Conservation (phyloP, 2,329 filamentous ascomycete species). For the Scedosporium aurantiacum region DNA sequence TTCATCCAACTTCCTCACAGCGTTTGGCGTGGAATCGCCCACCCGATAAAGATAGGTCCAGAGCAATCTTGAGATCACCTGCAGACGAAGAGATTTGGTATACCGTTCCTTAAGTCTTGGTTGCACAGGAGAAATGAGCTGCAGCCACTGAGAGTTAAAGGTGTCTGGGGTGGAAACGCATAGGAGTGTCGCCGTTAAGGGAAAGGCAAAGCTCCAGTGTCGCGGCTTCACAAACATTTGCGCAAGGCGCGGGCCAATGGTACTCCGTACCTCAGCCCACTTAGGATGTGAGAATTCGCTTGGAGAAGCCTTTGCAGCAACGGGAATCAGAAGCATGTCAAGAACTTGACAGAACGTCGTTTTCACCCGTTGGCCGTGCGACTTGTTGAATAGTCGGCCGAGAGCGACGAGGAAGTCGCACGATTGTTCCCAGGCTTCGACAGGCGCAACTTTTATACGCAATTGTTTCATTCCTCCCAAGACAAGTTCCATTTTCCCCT, state of each 20-base stretch:
- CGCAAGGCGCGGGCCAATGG: constrained; percentile 65
- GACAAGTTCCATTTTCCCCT: constrained; percentile 76
- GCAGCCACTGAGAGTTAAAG: constrained; percentile 79
- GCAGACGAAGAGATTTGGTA: constrained; percentile 68
- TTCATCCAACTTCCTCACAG: constrained; percentile 76
- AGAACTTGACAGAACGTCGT: constrained; percentile 90
- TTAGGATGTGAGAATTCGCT: constrained; percentile 68
- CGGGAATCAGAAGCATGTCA: constrained; percentile 73
- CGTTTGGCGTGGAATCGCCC: constrained; percentile 56
- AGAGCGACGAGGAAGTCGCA: constrained; percentile 81
- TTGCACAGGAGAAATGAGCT: constrained; percentile 66
- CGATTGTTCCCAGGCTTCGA: constrained; percentile 70
- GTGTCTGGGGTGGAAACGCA: constrained; percentile 79
- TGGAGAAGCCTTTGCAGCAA: constrained; percentile 68
- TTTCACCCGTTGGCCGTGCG: constrained; percentile 83
- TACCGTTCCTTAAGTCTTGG: constrained; percentile 74
- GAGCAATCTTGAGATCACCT: constrained; percentile 78
- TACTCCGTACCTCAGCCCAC: constrained; percentile 77
- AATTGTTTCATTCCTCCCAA: constrained; percentile 87
- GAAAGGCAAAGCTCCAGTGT: constrained; percentile 84
- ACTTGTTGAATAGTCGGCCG: constrained; percentile 70
- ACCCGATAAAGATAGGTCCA: constrained; percentile 92
- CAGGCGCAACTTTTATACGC: constrained; percentile 61
- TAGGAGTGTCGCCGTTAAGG: constrained; percentile 73
- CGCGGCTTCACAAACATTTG: constrained; percentile 86